phyloP scores from a whole-genome alignment of 176 grass and related monocot species.

The Rhipidocladum racemiflorum region DNA sequence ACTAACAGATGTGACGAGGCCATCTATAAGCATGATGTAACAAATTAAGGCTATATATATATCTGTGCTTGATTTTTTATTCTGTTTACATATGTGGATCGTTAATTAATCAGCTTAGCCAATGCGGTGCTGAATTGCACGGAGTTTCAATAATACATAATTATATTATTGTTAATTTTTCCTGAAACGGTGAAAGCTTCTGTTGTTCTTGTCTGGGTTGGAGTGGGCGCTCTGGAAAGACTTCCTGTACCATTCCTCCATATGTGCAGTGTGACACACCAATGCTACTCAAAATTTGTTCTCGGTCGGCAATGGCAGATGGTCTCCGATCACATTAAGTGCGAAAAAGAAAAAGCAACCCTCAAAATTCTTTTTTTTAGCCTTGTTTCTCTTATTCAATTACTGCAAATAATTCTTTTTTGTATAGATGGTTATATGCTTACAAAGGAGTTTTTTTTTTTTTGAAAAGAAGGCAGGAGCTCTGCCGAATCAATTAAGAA shows the following conservation, averaged over 20 bases:
- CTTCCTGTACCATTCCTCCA: background rate
- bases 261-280: background rate
- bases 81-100: background rate
- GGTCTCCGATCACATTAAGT: conserved; percentile 38
- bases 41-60: no score
- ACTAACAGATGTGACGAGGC: background rate
- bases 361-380: background rate
- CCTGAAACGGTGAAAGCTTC: background rate
- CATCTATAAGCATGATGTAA: conserved; percentile 35
- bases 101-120: background rate
- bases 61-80: background rate
- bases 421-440: background rate
- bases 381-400: background rate
- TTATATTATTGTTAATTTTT: background rate
- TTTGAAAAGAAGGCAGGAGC: no score
- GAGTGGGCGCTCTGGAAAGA: background rate
- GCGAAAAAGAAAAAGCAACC: background rate
- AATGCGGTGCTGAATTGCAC: background rate
- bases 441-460: no score
- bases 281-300: background rate
- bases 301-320: conserved; percentile 30
- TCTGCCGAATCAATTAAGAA: no score
- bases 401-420: background rate
- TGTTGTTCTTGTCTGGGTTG: background rate
- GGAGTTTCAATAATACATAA: background rate